Evolutionary conservation across 495 filamentous ascomycete genomes (phyloP).

Genomic region (Jackrogersella multiformis): DNA sequence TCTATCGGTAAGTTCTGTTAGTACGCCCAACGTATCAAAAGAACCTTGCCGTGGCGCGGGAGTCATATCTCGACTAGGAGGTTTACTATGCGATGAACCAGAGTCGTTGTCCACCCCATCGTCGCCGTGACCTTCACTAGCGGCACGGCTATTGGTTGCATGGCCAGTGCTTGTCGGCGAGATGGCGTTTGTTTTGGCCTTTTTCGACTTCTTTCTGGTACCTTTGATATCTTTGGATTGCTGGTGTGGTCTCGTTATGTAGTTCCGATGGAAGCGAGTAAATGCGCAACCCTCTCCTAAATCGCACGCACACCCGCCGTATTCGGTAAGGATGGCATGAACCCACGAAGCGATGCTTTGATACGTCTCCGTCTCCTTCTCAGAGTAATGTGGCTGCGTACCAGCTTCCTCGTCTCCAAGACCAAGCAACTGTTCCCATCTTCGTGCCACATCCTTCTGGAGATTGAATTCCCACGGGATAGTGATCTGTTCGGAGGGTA

Average conservation of each 20-base stretch:
- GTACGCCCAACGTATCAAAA: slow-evolving; percentile 58
- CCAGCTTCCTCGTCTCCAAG: slow-evolving; percentile 58
- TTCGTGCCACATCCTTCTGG: slow-evolving; percentile 52
- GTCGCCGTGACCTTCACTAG: slow-evolving; percentile 73
- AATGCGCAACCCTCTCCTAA: slow-evolving; percentile 71
- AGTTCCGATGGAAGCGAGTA: slow-evolving; percentile 75
- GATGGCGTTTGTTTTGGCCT: slow-evolving; percentile 62
- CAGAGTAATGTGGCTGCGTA: slow-evolving; percentile 55
- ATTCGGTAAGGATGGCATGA: slow-evolving; percentile 80
- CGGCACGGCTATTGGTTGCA: slow-evolving; percentile 79
- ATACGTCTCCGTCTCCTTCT: slow-evolving; percentile 56
- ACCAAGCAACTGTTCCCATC: slow-evolving; percentile 60
- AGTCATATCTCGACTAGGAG: slow-evolving; percentile 83
- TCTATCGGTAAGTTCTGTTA: slow-evolving; percentile 78
- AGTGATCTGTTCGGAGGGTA: slow-evolving; percentile 64
- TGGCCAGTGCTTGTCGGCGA: slow-evolving; percentile 76
- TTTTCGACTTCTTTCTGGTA: slow-evolving; percentile 69
- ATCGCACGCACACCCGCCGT: slow-evolving; percentile 88
- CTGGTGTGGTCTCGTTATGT: slow-evolving; percentile 57
- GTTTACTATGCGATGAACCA: slow-evolving; percentile 76
- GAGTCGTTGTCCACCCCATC: slow-evolving; percentile 69
- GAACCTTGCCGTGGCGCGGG: slow-evolving; percentile 66
- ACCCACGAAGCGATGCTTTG: slow-evolving; percentile 62
- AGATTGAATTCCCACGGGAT: slow-evolving; percentile 65
- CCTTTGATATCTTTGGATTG: slow-evolving; percentile 56